Evolutionary conservation across 257 asterid species (phyloP).

Genomic region (Fraxinus cuspidata): DNA sequence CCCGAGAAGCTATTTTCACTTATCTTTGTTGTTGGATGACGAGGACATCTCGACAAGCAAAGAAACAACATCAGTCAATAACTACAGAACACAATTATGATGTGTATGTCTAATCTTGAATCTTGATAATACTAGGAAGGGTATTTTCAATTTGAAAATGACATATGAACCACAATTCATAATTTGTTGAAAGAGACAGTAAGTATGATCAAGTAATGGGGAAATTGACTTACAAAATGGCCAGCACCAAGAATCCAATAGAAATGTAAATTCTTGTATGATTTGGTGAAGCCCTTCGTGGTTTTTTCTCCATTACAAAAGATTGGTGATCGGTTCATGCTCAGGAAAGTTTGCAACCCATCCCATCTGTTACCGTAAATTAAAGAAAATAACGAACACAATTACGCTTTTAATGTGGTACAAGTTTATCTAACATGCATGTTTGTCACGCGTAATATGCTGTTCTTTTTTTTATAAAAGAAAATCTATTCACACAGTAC

Average conservation of each 20-base stretch:
- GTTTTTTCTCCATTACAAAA: constrained; percentile 51
- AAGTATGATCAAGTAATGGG: not conserved
- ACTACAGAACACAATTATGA: too few species aligned
- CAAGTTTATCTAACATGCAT: not conserved
- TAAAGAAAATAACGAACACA: not conserved
- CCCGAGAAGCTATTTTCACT: too few species aligned
- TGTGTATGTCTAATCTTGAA: too few species aligned
- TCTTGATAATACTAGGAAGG: too few species aligned
- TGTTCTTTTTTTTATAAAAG: not conserved
- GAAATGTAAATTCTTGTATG: constrained; percentile 72
- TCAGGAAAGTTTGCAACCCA: constrained; percentile 60
- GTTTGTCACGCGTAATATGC: not conserved
- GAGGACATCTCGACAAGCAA: too few species aligned
- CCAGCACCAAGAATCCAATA: constrained; percentile 98
- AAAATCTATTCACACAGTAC: too few species aligned
- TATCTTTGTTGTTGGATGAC: too few species aligned
- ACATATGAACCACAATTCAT: too few species aligned
- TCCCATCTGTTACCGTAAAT: constrained; percentile 61
- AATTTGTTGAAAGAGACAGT: too few species aligned
- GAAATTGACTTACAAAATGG: constrained; percentile 68
- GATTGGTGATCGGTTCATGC: constrained; percentile 56
- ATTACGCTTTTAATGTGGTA: not conserved
- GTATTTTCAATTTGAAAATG: too few species aligned
- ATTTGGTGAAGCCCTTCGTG: constrained; percentile 67
- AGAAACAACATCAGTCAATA: too few species aligned